Evolutionary conservation across 225 moss, liverwort and hornwort species (phyloP).

Genomic region (Pleurozium schreberi): DNA sequence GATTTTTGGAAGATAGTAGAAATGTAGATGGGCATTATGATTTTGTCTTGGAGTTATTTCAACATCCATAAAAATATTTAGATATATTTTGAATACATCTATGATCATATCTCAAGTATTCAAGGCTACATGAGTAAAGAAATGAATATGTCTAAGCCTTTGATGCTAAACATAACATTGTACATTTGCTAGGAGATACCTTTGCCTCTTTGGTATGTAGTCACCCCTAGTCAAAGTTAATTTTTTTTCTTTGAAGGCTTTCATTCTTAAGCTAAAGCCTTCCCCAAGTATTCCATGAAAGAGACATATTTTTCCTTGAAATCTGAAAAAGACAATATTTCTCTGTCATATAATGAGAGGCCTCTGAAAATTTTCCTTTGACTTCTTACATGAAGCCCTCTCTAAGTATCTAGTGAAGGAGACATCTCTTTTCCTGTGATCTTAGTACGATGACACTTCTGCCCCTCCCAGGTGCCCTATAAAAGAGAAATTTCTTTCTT

Average conservation of each 20-base stretch:
- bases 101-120: background rate
- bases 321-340: fast-evolving
- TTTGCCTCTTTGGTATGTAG: background rate
- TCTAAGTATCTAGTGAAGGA: fast-evolving
- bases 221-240: fast-evolving
- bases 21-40: too few relatives aligned
- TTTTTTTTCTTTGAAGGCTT: background rate
- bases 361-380: background rate
- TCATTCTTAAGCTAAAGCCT: fast-evolving
- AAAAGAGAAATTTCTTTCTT: background rate
- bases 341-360: fast-evolving
- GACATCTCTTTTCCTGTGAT: background rate
- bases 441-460: background rate
- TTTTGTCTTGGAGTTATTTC: background rate
- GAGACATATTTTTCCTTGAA: fast-evolving
- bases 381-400: background rate
- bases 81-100: too few relatives aligned
- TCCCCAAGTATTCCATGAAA: fast-evolving
- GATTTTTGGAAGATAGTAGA: background rate
- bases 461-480: fast-evolving
- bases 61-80: background rate
- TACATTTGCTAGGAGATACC: fast-evolving
- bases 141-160: background rate
- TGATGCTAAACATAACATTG: background rate
- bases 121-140: fast-evolving